Base-by-base conservation (phyloP, 768 basidiomycete genomes). In the Russula olivacea region DNA sequence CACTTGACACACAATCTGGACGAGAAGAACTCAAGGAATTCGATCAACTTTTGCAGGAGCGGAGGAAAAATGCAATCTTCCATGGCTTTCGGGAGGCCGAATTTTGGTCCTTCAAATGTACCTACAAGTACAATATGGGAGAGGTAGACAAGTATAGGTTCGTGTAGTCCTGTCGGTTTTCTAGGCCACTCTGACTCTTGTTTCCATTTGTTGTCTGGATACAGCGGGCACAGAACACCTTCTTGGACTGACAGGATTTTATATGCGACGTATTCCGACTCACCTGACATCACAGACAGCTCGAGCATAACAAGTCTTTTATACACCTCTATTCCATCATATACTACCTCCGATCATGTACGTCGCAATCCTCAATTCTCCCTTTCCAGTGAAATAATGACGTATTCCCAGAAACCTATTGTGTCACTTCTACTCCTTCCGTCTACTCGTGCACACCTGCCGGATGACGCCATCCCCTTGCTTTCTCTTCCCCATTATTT, bases 171-270 rank as follows among this genome's bases (percentile, higher is more conserved):
- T 55, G 9, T n/a, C 30, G 30, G 52, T 53, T 55, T 30, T 8
- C 19, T 25, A 41, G 45, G 4, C 19, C 36, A 67, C 62, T 59
- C 55, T 63, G 14, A 68, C 56, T 14, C 30, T 32, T 49, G 21
- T 41, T 55, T 23, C 12, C 21, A 30, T 40, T 36, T 49, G 25
- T 55, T 63, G 14, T 59, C 30, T 54, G 32, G 12, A 25, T 66
- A 25, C 53, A 90, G 89, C 70, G 71, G 74, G 12, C 88, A 83
- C 70, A 86, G 96, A 11, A 80, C 78, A 2, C 95, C 96, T 0
- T 85, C 93, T 23, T 98, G 93, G 90, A 97, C 94, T 32, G 96
- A 98, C 74, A 82, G 96, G 50, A 82, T 98, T 49, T 77, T 98
- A 70, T 97, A 93, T 70, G 80, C 90, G 14, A 91, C 90, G 6